Base-by-base conservation (phyloP, 495 filamentous ascomycete genomes). In the Pyrenula aspistea region DNA sequence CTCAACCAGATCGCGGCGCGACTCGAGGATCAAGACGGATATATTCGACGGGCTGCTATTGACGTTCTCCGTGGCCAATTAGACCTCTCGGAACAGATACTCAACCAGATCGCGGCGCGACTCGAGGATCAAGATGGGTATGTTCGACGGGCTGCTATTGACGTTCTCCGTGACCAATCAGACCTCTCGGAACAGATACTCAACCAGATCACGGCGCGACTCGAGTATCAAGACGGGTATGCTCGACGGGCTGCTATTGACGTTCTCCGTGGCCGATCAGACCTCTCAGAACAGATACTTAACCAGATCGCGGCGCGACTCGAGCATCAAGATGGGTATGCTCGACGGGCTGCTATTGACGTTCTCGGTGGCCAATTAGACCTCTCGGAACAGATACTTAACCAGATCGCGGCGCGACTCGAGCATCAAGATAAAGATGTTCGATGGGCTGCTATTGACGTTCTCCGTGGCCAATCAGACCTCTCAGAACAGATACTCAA, bases 1-100 rank as follows among this genome's bases (percentile, higher is more conserved):
- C 60, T 62, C 2, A 25, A 57, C 24, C 47, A n/a, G 10, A 51
- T 62, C 23, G 52, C 57, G 56, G 52, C 51, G 55, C 55, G 51
- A 53, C 59, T 62, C 21, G 4, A 64, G 53, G 60, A 64, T 54
- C 15, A 60, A n/a, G 50, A 62, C 23, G 1, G 1, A 31, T 0
- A 1, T 25, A 42, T 62, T 51, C 54, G 59, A 57, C 1, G 23
- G 15, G 47, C 49, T 21, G 61, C 61, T 24, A 25, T 57, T 21
- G 8, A 31, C 25, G 48, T 42, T 25, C 31, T 63, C 25, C 15
- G 21, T n/a, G 22, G 24, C 24, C 55, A 52, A 53, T 19, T 36
- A 2, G 19, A 20, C 20, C 55, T 62, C 53, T 25, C 55, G 19
- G 55, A 58, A 11, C 24, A 36, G n/a, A 50, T 58, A 2, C 60